These are phyloP conservation scores for Musa beccarii DNA, from an alignment of 176 grass and related monocot species.

Conservation along the genomic window DNA sequence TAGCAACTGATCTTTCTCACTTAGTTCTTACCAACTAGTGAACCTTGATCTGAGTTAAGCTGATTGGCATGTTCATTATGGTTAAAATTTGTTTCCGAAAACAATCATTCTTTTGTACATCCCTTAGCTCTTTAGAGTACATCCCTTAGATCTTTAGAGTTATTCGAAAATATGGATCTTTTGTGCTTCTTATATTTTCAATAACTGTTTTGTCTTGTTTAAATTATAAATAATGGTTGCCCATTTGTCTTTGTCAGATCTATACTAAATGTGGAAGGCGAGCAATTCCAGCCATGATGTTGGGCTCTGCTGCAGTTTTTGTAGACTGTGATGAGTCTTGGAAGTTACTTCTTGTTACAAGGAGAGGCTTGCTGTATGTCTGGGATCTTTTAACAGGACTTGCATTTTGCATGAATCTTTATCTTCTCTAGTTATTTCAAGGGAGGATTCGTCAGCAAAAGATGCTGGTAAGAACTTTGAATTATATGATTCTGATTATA, in stretches of 20 bases:
- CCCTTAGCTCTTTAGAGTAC: no score
- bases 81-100: no score
- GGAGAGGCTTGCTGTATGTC: constrained; percentile 62
- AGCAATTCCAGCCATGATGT: constrained; percentile 81
- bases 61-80: no score
- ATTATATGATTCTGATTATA: not conserved
- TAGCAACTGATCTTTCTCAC: no score
- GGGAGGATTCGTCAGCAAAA: constrained; percentile 50
- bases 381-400: constrained; percentile 75
- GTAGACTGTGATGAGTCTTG: constrained; percentile 80
- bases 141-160: no score
- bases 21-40: no score
- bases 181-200: not conserved
- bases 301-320: constrained; percentile 79
- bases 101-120: no score
- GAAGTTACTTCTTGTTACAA: constrained; percentile 85
- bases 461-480: constrained; percentile 55
- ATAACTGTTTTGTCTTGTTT: constrained; percentile 4
- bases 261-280: constrained; percentile 81
- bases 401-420: constrained; percentile 83
- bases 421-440: constrained; percentile 46
- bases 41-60: no score
- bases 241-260: constrained; percentile 36
- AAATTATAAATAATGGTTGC: not conserved
- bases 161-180: no score